Evolutionary conservation across 768 basidiomycete genomes (phyloP).

Genomic region (Obba rivulosa): DNA sequence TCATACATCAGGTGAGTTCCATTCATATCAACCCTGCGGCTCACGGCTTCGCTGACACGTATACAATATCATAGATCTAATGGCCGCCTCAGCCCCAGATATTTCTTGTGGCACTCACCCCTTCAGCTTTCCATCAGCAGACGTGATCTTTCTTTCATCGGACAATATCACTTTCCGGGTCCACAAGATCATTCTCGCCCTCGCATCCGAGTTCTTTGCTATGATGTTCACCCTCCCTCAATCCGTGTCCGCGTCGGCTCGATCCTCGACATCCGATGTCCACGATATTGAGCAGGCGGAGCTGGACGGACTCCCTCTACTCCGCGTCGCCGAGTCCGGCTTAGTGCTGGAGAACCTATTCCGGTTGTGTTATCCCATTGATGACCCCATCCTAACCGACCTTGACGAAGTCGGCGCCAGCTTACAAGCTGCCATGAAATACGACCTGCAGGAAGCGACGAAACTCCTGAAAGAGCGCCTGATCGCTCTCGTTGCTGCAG

Average conservation of each 20-base stretch:
- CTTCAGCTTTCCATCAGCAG: slow-evolving; percentile 42
- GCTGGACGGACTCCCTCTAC: slow-evolving; percentile 17
- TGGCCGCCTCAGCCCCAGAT: too few species aligned
- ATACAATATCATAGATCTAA: too few species aligned
- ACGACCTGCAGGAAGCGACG: slow-evolving; percentile 13
- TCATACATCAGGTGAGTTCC: too few species aligned
- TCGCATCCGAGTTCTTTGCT: slow-evolving; percentile 55
- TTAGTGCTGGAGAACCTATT: slow-evolving; percentile 23
- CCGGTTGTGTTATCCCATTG: slow-evolving; percentile 21
- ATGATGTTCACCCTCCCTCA: slow-evolving; percentile 50
- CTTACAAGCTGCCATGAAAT: slow-evolving; percentile 19
- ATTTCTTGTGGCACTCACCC: too few species aligned
- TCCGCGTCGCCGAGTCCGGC: slow-evolving; percentile 24
- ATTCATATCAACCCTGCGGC: too few species aligned
- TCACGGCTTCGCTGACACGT: too few species aligned
- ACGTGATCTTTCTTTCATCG: slow-evolving; percentile 47
- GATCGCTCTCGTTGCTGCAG: background rate
- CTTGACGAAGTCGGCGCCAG: slow-evolving; percentile 7
- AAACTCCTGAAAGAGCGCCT: background rate
- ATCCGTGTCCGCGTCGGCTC: slow-evolving; percentile 23
- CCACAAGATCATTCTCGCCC: slow-evolving; percentile 47
- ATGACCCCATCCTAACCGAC: slow-evolving; percentile 2
- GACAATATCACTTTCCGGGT: slow-evolving; percentile 48
- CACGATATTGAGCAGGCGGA: too few species aligned
- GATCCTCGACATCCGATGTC: too few species aligned